Percentiles rank a stretch among this genome's conserved stretches.
Evolutionary conservation across 2,329 filamentous ascomycete species (phyloP).

Genomic region (Xylariales sp.): DNA sequence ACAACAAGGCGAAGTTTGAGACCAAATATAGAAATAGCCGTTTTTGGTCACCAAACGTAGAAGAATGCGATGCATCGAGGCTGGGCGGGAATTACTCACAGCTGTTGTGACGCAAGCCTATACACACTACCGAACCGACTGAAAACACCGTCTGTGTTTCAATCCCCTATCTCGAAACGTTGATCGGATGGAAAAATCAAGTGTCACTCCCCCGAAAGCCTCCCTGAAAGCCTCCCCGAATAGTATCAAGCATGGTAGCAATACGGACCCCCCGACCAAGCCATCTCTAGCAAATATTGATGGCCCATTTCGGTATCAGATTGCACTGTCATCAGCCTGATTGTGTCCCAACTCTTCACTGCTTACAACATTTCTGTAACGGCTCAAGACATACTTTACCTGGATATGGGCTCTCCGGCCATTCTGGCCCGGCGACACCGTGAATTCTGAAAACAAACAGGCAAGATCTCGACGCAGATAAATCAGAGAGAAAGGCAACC

Average conservation of each 20-base stretch:
- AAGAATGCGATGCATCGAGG: slow-evolving; percentile 17
- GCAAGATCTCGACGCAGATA: neutral
- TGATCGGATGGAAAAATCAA: slow-evolving; percentile 23
- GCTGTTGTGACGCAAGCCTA: slow-evolving; percentile 16
- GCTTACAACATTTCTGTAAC: no score
- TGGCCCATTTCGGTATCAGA: neutral
- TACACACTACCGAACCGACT: neutral
- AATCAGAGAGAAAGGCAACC: neutral
- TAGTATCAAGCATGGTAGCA: slow-evolving; percentile 27
- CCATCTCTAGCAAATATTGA: neutral
- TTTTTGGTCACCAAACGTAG: slow-evolving; percentile 1
- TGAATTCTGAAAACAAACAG: slow-evolving; percentile 4
- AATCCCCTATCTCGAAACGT: slow-evolving; percentile 33
- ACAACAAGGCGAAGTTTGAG: slow-evolving; percentile 33
- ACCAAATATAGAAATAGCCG: slow-evolving; percentile 37
- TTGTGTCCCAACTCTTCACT: neutral
- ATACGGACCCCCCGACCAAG: slow-evolving; percentile 24
- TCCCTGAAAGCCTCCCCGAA: slow-evolving; percentile 23
- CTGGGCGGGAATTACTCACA: slow-evolving; percentile 13
- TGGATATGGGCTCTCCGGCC: neutral
- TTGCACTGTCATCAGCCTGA: slow-evolving; percentile 8
- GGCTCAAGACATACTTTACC: no score
- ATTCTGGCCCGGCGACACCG: neutral
- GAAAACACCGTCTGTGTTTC: slow-evolving; percentile 25
- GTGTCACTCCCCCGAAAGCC: slow-evolving; percentile 9